Conservation (phyloP, 768 basidiomycete genomes). For the Boletus sensibilis region DNA sequence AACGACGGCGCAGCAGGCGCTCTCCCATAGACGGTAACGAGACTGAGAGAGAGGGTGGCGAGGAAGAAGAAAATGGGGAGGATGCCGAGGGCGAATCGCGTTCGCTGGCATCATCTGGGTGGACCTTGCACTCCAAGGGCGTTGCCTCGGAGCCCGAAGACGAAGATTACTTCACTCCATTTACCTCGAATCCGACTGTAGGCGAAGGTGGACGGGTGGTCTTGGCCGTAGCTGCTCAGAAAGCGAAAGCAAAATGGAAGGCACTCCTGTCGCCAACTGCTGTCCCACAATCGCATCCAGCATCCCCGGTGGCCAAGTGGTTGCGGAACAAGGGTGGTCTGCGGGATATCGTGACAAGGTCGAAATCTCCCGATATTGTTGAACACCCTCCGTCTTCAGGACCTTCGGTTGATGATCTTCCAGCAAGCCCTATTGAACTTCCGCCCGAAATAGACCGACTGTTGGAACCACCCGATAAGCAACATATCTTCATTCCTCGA, state of each 20-base stretch:
- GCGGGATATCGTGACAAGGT: conserved; percentile 6
- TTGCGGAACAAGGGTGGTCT: conserved; percentile 26
- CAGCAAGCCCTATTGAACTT: conserved; percentile 20
- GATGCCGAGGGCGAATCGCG: conserved; percentile 47
- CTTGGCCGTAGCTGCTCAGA: conserved; percentile 44
- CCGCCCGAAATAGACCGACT: conserved; percentile 6
- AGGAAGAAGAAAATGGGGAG: conserved; percentile 38
- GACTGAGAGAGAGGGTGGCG: conserved; percentile 38
- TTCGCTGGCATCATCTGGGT: conserved; percentile 55
- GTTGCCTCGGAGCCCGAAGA: conserved; percentile 38
- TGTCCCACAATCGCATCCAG: conserved; percentile 31
- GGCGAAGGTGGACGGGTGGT: conserved; percentile 39
- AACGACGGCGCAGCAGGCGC: conserved; percentile 37
- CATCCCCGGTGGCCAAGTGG: conserved; percentile 30
- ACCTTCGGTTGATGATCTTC: conserved; percentile 27
- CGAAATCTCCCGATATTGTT: conserved; percentile 26
- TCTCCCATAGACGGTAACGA: conserved; percentile 40
- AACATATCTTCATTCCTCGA: conserved; percentile 22
- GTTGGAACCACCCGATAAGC: conserved; percentile 23
- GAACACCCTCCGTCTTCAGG: conserved; percentile 26
- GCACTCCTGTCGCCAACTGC: conserved; percentile 40
- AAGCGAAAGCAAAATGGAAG: conserved; percentile 57
- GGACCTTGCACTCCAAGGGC: conserved; percentile 43
- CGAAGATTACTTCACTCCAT: conserved; percentile 39
- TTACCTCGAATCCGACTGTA: conserved; percentile 23